Evolutionary conservation across 495 filamentous ascomycete genomes (phyloP).

Genomic region (Aspergillus sclerotioniger): DNA sequence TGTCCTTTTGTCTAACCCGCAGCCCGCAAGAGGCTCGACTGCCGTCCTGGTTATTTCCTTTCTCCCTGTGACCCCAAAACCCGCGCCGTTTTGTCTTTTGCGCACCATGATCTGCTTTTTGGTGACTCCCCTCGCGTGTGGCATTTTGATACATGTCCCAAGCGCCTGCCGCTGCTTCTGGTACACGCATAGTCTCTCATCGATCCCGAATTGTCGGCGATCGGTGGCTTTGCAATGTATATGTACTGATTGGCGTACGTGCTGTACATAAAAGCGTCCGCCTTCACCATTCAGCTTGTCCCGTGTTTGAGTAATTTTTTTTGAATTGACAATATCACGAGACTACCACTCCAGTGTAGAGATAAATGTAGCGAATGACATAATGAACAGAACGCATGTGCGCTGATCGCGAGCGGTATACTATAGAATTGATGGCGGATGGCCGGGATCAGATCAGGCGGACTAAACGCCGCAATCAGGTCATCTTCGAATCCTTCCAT

Average conservation of each 20-base stretch:
- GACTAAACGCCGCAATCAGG: not conserved
- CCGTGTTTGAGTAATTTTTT: slow-evolving; percentile 12
- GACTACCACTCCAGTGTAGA: not conserved
- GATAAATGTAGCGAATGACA: not conserved
- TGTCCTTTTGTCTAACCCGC: slow-evolving; percentile 19
- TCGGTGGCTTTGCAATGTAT: slow-evolving; percentile 32
- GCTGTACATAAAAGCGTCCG: slow-evolving; percentile 37
- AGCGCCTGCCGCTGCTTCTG: slow-evolving; percentile 24
- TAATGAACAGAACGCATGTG: not conserved
- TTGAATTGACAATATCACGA: not conserved
- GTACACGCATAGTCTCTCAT: slow-evolving; percentile 23
- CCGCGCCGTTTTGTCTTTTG: slow-evolving; percentile 16
- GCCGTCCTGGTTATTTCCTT: slow-evolving; percentile 16
- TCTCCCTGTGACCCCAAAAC: slow-evolving; percentile 10
- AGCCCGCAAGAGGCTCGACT: slow-evolving; percentile 23
- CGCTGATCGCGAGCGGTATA: not conserved
- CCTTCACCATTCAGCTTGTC: slow-evolving; percentile 17
- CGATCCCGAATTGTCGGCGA: slow-evolving; percentile 17
- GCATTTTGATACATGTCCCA: slow-evolving; percentile 22
- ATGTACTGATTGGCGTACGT: slow-evolving; percentile 31
- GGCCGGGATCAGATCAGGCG: not conserved
- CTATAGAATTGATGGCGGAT: not conserved
- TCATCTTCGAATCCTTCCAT: not conserved
- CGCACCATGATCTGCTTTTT: slow-evolving; percentile 25
- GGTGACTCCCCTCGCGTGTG: slow-evolving; percentile 24